phyloP scores from a whole-genome alignment of 148 eudicot genomes.

The Linanthus parryae region DNA sequence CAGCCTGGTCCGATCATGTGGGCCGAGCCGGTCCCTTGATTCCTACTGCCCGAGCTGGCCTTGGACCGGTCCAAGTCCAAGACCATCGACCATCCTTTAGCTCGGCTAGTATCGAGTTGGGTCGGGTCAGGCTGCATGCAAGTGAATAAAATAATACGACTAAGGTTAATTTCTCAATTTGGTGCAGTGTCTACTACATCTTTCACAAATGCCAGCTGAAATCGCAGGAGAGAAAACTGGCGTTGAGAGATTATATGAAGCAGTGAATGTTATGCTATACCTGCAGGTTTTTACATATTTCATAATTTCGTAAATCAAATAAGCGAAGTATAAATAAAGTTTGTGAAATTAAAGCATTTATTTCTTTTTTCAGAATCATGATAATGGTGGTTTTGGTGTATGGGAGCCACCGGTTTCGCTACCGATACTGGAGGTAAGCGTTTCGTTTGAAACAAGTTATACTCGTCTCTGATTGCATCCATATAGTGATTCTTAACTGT shows the following conservation, averaged over 20 bases:
- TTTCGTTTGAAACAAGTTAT: background rate
- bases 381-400: conserved; percentile 36
- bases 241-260: conserved; percentile 30
- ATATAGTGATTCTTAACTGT: background rate
- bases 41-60: no score
- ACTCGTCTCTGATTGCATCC: background rate
- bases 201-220: conserved; percentile 33
- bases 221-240: conserved; percentile 31
- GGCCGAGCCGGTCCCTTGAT: no score
- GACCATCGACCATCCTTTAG: no score
- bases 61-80: no score
- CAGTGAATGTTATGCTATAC: conserved; percentile 32
- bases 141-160: no score
- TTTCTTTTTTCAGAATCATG: conserved; percentile 19
- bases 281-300: conserved; percentile 22
- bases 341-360: background rate
- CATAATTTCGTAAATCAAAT: background rate
- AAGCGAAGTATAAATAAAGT: background rate
- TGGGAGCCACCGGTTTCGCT: conserved; percentile 44
- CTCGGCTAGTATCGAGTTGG: no score
- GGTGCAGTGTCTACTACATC: conserved; percentile 32
- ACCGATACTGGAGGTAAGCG: conserved; percentile 28
- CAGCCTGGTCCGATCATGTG: no score
- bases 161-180: no score
- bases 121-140: no score